phyloP scores from a whole-genome alignment of 495 filamentous ascomycete genomes.

The Platismatia glauca region DNA sequence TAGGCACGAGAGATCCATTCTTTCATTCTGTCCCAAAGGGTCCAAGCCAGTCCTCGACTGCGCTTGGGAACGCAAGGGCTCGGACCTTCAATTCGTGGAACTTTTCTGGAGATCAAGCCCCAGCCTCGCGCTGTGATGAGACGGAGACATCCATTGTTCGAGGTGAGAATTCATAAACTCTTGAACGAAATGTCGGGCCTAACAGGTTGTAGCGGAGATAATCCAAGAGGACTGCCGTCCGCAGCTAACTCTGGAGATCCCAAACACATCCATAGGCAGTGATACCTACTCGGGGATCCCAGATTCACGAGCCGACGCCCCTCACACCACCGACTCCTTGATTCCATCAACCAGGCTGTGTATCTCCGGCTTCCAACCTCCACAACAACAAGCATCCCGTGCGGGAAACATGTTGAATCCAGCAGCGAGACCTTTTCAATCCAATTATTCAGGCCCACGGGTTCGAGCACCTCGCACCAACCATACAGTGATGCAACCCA shows the following conservation, averaged over 20 bases:
- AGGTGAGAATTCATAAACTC: not conserved
- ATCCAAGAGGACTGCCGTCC: not conserved
- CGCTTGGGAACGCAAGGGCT: not conserved
- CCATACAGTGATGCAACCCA: not conserved
- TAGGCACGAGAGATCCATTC: not conserved
- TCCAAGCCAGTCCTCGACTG: not conserved
- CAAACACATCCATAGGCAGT: not conserved
- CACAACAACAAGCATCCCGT: too few species aligned
- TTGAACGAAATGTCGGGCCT: not conserved
- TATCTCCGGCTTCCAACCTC: not conserved
- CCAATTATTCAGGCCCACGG: not conserved
- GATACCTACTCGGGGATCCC: not conserved
- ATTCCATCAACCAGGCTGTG: not conserved
- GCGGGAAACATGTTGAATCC: not conserved
- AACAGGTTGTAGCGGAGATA: not conserved
- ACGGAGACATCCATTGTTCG: not conserved
- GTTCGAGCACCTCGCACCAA: not conserved
- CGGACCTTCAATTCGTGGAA: not conserved
- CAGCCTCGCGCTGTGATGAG: not conserved
- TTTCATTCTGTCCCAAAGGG: not conserved
- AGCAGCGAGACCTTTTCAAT: not conserved
- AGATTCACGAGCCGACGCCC: not conserved
- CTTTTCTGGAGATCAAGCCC: not conserved
- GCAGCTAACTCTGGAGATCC: not conserved
- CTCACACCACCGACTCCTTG: not conserved